Conservation (phyloP, 2,329 filamentous ascomycete species). For the Hymenoscyphus occultus region DNA sequence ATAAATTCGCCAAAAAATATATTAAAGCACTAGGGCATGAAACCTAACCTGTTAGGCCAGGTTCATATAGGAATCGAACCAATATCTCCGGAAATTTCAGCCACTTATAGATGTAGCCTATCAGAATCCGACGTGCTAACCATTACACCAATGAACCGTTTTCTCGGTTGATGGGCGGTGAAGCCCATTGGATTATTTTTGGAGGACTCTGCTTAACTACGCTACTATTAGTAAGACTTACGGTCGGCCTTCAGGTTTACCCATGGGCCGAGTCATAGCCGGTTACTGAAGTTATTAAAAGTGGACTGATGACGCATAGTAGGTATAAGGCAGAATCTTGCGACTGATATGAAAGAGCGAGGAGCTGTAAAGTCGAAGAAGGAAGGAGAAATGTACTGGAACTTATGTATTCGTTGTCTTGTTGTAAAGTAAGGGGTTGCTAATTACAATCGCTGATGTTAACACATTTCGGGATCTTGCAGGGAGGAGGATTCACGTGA, state of each 20-base stretch:
- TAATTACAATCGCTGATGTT: neutral
- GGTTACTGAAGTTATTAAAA: neutral
- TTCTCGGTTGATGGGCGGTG: neutral
- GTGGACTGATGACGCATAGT: neutral
- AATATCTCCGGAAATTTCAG: slow-evolving; percentile 23
- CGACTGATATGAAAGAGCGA: too few relatives aligned
- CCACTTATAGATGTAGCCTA: too few relatives aligned
- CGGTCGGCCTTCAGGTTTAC: too few relatives aligned
- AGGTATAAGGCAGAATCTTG: neutral
- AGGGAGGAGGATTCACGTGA: neutral
- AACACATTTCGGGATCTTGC: neutral
- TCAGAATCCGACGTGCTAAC: slow-evolving; percentile 27
- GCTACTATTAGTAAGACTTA: too few relatives aligned
- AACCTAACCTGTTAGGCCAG: neutral
- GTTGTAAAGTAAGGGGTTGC: neutral
- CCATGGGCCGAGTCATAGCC: neutral
- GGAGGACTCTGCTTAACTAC: neutral
- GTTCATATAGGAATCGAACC: slow-evolving; percentile 24
- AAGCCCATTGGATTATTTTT: neutral
- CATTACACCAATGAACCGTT: slow-evolving; percentile 21
- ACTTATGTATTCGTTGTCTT: neutral
- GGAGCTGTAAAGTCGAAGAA: neutral
- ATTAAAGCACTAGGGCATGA: too few relatives aligned
- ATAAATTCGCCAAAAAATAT: too few relatives aligned
- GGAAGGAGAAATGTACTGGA: neutral